Percentiles rank a stretch among this genome's conserved stretches.
phyloP scores from a whole-genome alignment of 192 early-diverging fungal genomes.

The Coemansia sp. region DNA sequence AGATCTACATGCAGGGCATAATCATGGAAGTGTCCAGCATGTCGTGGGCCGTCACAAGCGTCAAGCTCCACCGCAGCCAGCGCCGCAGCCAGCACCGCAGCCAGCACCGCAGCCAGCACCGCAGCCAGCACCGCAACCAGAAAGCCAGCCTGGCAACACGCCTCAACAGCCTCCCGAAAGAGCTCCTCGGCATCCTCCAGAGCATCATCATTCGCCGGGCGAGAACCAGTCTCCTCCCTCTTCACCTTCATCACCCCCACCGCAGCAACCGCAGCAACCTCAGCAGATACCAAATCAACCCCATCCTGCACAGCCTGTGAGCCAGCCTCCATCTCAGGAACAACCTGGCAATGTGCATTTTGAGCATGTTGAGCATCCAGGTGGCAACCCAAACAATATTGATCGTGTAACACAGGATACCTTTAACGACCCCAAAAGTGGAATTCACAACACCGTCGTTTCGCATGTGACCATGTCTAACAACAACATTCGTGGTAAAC shows the following conservation, averaged over 20 bases:
- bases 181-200: slow-evolving; percentile 1
- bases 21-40: neutral
- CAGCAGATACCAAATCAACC: neutral
- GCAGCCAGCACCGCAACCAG: neutral
- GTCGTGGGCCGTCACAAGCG: slow-evolving; percentile 3
- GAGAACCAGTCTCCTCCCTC: neutral
- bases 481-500: slow-evolving; percentile 33
- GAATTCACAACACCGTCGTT: slow-evolving; percentile 35
- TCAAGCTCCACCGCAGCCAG: neutral
- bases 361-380: slow-evolving; percentile 39
- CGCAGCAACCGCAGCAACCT: slow-evolving; percentile 1
- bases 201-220: slow-evolving; percentile 4
- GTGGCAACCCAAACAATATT: slow-evolving; percentile 42
- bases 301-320: neutral
- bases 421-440: slow-evolving; percentile 36
- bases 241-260: neutral
- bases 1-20: neutral
- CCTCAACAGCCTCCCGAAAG: slow-evolving; percentile 2
- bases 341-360: slow-evolving; percentile 20
- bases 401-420: slow-evolving; percentile 27
- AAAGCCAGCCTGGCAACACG: too few relatives aligned
- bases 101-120: neutral
- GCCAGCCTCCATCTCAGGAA: slow-evolving; percentile 10
- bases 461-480: slow-evolving; percentile 31
- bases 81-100: neutral